A percentile compares a stretch with the other conserved stretches of the same genome.
phyloP scores from a whole-genome alignment of 768 basidiomycete genomes.

The Termitomyces sp. region DNA sequence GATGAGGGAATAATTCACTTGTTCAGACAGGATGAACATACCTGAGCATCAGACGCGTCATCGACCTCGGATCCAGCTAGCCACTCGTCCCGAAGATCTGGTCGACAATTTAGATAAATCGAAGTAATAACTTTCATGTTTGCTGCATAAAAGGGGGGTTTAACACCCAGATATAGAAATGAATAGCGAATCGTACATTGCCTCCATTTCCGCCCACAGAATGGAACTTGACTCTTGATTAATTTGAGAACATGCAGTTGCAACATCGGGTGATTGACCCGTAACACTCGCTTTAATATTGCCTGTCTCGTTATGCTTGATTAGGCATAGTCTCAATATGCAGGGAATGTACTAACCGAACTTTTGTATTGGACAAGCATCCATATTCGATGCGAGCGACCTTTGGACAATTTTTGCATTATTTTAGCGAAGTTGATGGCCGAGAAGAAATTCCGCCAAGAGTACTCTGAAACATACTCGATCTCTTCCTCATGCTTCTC shows the following conservation, averaged over 20 bases:
- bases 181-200: slow-evolving; percentile 54
- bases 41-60: slow-evolving; percentile 86
- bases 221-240: slow-evolving; percentile 98
- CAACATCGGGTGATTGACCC: slow-evolving; percentile 90
- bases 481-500: slow-evolving; percentile 80
- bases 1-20: background rate
- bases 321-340: background rate
- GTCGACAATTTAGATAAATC: slow-evolving; percentile 95
- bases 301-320: slow-evolving; percentile 46
- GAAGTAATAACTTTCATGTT: slow-evolving; percentile 99
- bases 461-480: slow-evolving; percentile 90
- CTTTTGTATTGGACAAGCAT: slow-evolving; percentile 98
- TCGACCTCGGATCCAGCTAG: slow-evolving; percentile 90
- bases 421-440: slow-evolving; percentile 97
- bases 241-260: slow-evolving; percentile 94
- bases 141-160: slow-evolving; percentile 38
- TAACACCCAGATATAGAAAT: background rate
- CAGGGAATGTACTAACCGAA: slow-evolving; percentile 52
- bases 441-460: slow-evolving; percentile 97
- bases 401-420: slow-evolving; percentile 96
- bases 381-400: slow-evolving; percentile 89
- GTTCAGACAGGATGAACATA: slow-evolving; percentile 21
- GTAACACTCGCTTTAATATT: slow-evolving; percentile 89
- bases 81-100: slow-evolving; percentile 97
- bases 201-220: slow-evolving; percentile 96